phyloP scores from a whole-genome alignment of 805 yeast genomes.

The Candida nitratophila region DNA sequence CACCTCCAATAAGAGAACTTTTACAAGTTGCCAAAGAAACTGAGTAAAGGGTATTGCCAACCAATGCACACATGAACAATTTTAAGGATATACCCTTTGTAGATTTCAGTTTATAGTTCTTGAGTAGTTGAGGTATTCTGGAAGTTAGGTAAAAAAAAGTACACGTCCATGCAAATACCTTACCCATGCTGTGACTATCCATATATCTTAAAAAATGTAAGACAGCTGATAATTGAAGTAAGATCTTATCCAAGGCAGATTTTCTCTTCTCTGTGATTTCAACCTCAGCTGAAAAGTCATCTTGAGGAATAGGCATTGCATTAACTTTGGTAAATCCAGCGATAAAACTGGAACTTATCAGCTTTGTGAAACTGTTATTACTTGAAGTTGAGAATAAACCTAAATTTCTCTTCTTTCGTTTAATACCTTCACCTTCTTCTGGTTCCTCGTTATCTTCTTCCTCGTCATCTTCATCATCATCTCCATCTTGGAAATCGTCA shows the following conservation, averaged over 20 bases:
- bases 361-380: constrained; percentile 11
- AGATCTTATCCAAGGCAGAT: neutral
- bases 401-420: neutral
- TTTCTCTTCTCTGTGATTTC: neutral
- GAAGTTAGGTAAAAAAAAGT: constrained; percentile 42
- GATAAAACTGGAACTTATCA: constrained; percentile 23
- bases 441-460: neutral
- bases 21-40: constrained; percentile 40
- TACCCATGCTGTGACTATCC: constrained; percentile 16
- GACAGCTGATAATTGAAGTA: constrained; percentile 4
- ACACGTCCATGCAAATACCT: constrained; percentile 43
- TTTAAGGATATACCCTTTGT: constrained; percentile 46
- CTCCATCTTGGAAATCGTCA: neutral
- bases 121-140: constrained; percentile 44
- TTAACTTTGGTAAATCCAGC: constrained; percentile 22
- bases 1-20: constrained; percentile 29
- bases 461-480: neutral
- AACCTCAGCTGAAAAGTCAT: neutral
- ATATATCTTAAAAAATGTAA: constrained; percentile 10
- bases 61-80: constrained; percentile 40
- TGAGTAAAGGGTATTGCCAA: constrained; percentile 45
- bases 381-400: neutral
- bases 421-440: constrained; percentile 3
- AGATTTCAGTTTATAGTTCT: constrained; percentile 37
- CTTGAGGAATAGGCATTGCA: constrained; percentile 14